These are phyloP conservation scores for Bombardia bombarda DNA, from an alignment of 495 filamentous ascomycete genomes.

Conservation along the genomic window DNA sequence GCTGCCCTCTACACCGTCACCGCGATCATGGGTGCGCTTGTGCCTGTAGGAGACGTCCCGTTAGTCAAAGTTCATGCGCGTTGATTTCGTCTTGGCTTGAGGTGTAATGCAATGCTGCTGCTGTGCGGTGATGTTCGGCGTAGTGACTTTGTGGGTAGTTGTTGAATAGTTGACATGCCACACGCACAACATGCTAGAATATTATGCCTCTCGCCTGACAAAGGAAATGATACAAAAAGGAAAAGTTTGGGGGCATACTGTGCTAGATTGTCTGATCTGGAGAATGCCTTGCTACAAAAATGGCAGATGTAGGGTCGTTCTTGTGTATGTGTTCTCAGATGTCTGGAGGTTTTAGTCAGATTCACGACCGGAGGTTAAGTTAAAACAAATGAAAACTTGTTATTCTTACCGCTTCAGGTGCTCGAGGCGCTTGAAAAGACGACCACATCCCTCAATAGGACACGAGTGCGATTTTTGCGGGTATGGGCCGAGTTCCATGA, in stretches of 20 bases:
- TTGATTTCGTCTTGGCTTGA: too few species aligned
- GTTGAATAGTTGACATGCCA: conserved; percentile 20
- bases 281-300: conserved; percentile 97
- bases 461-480: conserved; percentile 96
- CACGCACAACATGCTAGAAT: conserved; percentile 26
- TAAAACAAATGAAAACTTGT: conserved; percentile 39
- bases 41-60: conserved; percentile 61
- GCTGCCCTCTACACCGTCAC: conserved; percentile 60
- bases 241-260: conserved; percentile 59
- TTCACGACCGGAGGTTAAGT: conserved; percentile 29
- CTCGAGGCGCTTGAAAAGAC: conserved; percentile 97
- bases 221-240: conserved; percentile 24
- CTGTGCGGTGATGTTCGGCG: conserved; percentile 13
- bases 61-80: too few species aligned
- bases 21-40: conserved; percentile 86
- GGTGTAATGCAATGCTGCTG: conserved; percentile 26
- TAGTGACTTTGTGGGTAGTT: conserved; percentile 15
- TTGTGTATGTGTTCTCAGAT: conserved; percentile 98
- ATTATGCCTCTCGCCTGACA: conserved; percentile 17
- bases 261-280: conserved; percentile 94
- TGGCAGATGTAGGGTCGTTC: conserved; percentile 96
- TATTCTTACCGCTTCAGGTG: conserved; percentile 92
- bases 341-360: conserved; percentile 64
- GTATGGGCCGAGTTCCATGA: conserved; percentile 94
- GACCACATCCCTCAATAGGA: conserved; percentile 95